Evolutionary conservation across 768 basidiomycete species (phyloP).

Genomic region (Tricholoma saponaceum): DNA sequence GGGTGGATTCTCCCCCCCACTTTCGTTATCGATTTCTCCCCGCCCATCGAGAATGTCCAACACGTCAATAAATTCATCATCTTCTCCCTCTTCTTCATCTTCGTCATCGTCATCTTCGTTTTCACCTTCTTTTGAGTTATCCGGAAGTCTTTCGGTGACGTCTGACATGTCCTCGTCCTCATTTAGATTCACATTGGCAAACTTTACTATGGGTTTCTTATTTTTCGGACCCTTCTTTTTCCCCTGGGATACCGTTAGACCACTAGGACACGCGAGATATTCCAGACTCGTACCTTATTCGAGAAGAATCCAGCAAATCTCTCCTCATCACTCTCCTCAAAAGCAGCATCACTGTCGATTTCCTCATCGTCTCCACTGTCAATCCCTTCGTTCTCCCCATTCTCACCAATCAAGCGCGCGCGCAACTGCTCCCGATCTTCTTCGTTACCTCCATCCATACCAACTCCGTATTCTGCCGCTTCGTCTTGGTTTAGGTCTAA

Average conservation of each 20-base stretch:
- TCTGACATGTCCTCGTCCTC: constrained; percentile 43
- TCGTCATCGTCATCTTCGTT: too few relatives aligned
- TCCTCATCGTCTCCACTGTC: constrained; percentile 79
- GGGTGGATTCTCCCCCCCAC: constrained; percentile 27
- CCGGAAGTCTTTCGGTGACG: constrained; percentile 22
- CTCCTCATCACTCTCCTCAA: constrained; percentile 82
- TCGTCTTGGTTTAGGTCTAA: constrained; percentile 60
- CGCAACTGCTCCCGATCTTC: constrained; percentile 35
- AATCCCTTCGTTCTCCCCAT: constrained; percentile 48
- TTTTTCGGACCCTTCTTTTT: constrained; percentile 24
- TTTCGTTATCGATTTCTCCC: constrained; percentile 42
- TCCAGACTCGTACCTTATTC: constrained; percentile 31
- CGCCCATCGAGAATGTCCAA: constrained; percentile 66
- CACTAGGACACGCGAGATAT: neutral
- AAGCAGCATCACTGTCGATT: constrained; percentile 79
- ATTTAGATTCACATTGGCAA: constrained; percentile 61
- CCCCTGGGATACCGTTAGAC: constrained; percentile 12
- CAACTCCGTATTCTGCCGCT: constrained; percentile 33
- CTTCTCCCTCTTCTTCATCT: constrained; percentile 38
- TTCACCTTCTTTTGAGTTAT: constrained; percentile 32
- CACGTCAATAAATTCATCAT: constrained; percentile 58
- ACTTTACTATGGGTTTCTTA: constrained; percentile 32
- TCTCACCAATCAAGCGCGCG: constrained; percentile 49
- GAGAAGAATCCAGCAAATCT: constrained; percentile 64
- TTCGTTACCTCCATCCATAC: constrained; percentile 36